phyloP scores from a whole-genome alignment of 192 early-diverging fungal genomes.

The Rhizophagus sp. region DNA sequence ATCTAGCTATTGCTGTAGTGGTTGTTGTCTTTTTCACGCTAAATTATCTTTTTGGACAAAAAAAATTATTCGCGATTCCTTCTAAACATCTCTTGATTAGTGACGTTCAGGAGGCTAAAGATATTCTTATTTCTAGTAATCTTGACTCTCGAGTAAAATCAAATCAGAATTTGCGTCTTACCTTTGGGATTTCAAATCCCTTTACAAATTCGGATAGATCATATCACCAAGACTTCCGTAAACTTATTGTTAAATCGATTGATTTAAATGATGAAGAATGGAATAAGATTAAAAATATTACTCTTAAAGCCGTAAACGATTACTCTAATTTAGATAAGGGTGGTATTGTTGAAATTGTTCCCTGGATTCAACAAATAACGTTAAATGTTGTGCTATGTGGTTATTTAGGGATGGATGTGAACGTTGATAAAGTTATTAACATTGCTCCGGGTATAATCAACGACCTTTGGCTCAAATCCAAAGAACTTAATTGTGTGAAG shows the following conservation, averaged over 20 bases:
- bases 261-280: not conserved
- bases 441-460: not conserved
- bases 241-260: not conserved
- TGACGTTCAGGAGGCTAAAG: not conserved
- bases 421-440: not conserved
- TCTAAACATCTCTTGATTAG: not conserved
- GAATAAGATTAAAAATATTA: not conserved
- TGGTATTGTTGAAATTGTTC: not conserved
- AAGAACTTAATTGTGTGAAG: not conserved
- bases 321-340: not conserved
- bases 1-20: not conserved
- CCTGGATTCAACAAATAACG: not conserved
- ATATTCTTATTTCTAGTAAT: not conserved
- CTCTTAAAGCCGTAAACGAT: not conserved
- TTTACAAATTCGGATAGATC: not conserved
- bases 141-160: not conserved
- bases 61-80: no score
- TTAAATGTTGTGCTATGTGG: not conserved
- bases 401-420: not conserved
- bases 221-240: not conserved
- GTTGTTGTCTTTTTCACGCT: not conserved
- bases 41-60: not conserved
- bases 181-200: slow-evolving; percentile 19
- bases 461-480: not conserved
- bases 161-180: not conserved